phyloP scores from a whole-genome alignment of 345 rosid species.

The Cardiospermum halicacabum region DNA sequence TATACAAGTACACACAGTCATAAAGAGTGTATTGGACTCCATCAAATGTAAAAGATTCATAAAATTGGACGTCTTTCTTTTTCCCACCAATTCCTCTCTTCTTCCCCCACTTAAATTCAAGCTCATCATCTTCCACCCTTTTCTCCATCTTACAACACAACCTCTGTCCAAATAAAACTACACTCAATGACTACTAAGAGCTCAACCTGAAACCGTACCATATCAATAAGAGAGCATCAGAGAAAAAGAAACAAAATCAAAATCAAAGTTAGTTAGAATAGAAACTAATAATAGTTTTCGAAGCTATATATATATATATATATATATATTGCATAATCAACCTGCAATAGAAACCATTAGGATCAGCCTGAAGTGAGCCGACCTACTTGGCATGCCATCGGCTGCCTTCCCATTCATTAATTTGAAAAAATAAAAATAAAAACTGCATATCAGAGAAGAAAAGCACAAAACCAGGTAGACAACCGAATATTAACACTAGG shows the following conservation, averaged over 20 bases:
- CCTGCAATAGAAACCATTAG: too few species aligned
- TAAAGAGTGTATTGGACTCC: constrained; percentile 60
- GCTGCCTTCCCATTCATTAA: too few species aligned
- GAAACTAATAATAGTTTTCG: too few species aligned
- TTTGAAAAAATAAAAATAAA: neutral
- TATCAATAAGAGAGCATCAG: neutral
- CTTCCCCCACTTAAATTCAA: constrained; percentile 74
- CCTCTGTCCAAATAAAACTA: constrained; percentile 1
- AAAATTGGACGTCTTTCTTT: constrained; percentile 57
- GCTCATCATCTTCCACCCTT: constrained; percentile 26
- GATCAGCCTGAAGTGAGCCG: too few species aligned
- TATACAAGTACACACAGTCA: constrained; percentile 56
- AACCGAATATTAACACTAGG: neutral
- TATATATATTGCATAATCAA: too few species aligned
- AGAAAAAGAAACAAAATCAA: too few species aligned
- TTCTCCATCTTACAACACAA: constrained; percentile 48
- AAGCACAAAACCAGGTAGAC: neutral
- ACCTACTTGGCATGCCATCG: too few species aligned
- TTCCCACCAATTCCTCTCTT: constrained; percentile 54
- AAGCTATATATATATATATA: too few species aligned
- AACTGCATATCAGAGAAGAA: too few species aligned
- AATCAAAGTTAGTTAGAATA: neutral
- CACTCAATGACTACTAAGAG: neutral
- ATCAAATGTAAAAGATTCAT: constrained; percentile 66
- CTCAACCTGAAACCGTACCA: constrained; percentile 15